Conservation (phyloP, 305 asterid species). For the Rubia tinctorum region DNA sequence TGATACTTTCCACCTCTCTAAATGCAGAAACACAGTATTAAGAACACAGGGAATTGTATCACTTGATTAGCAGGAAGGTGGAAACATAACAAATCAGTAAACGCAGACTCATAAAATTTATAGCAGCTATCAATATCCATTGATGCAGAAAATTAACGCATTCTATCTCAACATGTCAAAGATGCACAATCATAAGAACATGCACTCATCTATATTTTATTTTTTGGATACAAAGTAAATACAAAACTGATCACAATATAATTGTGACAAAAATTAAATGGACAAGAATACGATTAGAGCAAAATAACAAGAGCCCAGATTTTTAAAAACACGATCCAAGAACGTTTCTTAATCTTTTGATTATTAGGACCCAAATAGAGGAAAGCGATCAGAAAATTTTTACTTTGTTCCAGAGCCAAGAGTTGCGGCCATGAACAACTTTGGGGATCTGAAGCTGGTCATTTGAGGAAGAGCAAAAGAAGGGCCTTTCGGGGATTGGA, state of each 20-base stretch:
- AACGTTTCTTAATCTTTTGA: neutral
- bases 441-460: constrained; percentile 68
- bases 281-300: too few relatives aligned
- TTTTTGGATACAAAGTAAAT: neutral
- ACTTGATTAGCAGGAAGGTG: neutral
- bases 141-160: too few relatives aligned
- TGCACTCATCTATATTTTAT: neutral
- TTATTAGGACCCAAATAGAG: neutral
- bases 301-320: too few relatives aligned
- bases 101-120: too few relatives aligned
- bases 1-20: too few relatives aligned
- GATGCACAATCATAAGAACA: neutral
- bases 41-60: neutral
- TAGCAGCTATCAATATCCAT: too few relatives aligned
- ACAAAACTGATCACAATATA: neutral
- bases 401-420: constrained; percentile 59
- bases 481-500: constrained; percentile 49
- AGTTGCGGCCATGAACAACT: constrained; percentile 65
- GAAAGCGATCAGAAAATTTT: neutral
- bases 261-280: too few relatives aligned
- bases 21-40: too few relatives aligned
- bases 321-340: neutral
- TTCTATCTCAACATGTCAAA: too few relatives aligned
- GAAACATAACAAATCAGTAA: neutral
- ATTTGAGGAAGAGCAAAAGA: constrained; percentile 52